Conservation (phyloP, 1,284 basidiomycete genomes). For the Tetrapyrgos nigripes region DNA sequence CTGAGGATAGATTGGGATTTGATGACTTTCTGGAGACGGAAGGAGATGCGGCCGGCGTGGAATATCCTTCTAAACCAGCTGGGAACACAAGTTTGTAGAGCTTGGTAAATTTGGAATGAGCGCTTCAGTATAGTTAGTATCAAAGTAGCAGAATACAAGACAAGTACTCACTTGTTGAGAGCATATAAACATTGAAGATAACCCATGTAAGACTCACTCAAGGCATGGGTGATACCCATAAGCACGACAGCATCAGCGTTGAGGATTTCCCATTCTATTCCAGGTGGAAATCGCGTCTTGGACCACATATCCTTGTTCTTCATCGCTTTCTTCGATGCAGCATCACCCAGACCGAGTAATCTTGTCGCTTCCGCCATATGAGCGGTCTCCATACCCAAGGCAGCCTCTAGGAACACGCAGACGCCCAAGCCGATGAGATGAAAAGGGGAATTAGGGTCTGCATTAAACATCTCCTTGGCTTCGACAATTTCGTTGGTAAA, state of each 20-base stretch:
- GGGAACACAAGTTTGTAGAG: constrained; percentile 79
- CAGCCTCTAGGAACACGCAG: constrained; percentile 76
- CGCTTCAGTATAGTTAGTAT: constrained; percentile 44
- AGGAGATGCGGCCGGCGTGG: constrained; percentile 41
- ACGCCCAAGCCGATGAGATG: constrained; percentile 77
- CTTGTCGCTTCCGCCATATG: constrained; percentile 64
- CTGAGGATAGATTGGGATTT: background rate
- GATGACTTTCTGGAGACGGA: constrained; percentile 21
- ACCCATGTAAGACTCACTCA: constrained; percentile 80
- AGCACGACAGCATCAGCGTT: constrained; percentile 75
- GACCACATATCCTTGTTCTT: constrained; percentile 15
- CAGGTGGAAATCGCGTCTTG: constrained; percentile 58
- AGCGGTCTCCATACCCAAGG: constrained; percentile 77
- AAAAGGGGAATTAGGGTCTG: constrained; percentile 60
- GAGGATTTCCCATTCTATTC: constrained; percentile 76
- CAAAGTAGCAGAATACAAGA: background rate
- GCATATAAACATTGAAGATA: constrained; percentile 80
- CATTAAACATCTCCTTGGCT: constrained; percentile 57
- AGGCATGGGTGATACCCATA: constrained; percentile 69
- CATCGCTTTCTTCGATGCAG: constrained; percentile 63
- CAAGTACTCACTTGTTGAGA: constrained; percentile 57
- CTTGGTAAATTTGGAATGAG: constrained; percentile 77
- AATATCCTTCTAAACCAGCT: constrained; percentile 60
- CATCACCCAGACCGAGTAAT: constrained; percentile 62
- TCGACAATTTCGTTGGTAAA: constrained; percentile 69